Evolutionary conservation across 2,329 filamentous ascomycete genomes (phyloP), one percentile per base, ranked within the genome.

Genomic region (Aspergillus alliaceus): DNA sequence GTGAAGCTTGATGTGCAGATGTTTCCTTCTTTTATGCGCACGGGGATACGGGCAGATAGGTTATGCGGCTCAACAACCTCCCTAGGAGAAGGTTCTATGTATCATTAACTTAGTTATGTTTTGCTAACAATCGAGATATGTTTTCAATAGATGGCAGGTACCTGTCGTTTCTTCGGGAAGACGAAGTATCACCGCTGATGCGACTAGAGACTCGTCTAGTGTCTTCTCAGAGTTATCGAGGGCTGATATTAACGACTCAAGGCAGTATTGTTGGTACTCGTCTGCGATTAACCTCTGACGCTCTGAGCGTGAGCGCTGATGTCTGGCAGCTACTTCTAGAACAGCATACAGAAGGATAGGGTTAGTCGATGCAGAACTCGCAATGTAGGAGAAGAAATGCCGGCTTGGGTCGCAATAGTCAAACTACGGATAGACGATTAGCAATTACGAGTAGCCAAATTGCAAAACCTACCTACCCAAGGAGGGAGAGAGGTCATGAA

Each of bases 151-250:
- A n/a, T 11, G 6, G 5, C 20, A 49, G n/a, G 6, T 2, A 55
- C 53, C 46, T 31, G 46, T 49, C 53, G 51, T 50, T 22, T 55
- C 53, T 35, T 55, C 53, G 18, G 48, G 32, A 5, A 55, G 39
- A 4, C 53, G 46, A 24, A 55, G 47, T 1, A 55, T 40, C 18
- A 55, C 25, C 12, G 53, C 53, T n/a, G 53, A 55, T 11, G 46
- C 53, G 7, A 55, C 42, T 11, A 55, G 24, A 18, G 24, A 50
- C n/a, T 55, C 53, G 7, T 55, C 18, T 15, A 55, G 15, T 22
- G 46, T 29, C 18, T 40, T 55, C 2, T 39, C 35, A 4, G 39
- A 40, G 24, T 55, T 34, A 34, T 37, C 37, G 15, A 55, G 53
- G 18, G 46, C 47, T 7, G 24, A 31, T 40, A 55, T 55, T 18